Conservation (phyloP, 495 filamentous ascomycete genomes). For the Hapsidospora chrysogenum region DNA sequence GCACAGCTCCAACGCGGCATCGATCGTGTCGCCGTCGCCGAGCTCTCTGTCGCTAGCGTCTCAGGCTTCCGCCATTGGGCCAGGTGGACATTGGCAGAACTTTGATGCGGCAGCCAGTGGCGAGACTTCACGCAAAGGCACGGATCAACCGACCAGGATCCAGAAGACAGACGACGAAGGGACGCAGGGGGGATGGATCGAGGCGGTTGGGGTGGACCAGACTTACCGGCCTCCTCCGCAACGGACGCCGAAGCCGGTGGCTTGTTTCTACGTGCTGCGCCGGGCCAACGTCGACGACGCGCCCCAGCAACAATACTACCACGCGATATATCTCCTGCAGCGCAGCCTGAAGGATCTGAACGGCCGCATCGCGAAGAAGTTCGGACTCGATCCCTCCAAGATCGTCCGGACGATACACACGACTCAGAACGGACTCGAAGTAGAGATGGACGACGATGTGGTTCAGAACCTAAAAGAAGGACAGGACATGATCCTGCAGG, state of each 20-base stretch:
- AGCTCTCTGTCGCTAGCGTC: conserved; percentile 44
- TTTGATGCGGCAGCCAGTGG: conserved; percentile 28
- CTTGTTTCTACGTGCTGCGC: conserved; percentile 71
- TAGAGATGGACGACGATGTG: conserved; percentile 83
- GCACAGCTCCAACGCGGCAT: conserved; percentile 32
- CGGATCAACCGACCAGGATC: conserved; percentile 34
- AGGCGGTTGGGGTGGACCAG: conserved; percentile 77
- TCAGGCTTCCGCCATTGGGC: conserved; percentile 21
- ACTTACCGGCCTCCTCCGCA: conserved; percentile 70
- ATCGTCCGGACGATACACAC: conserved; percentile 56
- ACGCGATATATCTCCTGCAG: conserved; percentile 71
- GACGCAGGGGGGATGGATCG: conserved; percentile 63
- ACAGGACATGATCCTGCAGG: conserved; percentile 61
- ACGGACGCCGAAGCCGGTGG: conserved; percentile 50
- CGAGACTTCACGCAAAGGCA: conserved; percentile 20
- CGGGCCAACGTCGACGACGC: conserved; percentile 31
- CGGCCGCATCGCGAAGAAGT: conserved; percentile 54
- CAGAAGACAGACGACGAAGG: conserved; percentile 31
- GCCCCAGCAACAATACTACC: conserved; percentile 44
- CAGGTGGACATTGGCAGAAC: conserved; percentile 35
- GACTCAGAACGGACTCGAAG: conserved; percentile 53
- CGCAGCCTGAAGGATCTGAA: conserved; percentile 59
- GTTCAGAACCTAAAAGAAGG: conserved; percentile 77
- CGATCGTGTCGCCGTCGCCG: conserved; percentile 56
- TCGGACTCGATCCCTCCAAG: conserved; percentile 51